Base-by-base conservation (phyloP, 164 flowering plant species). In the Amborella trichopoda region DNA sequence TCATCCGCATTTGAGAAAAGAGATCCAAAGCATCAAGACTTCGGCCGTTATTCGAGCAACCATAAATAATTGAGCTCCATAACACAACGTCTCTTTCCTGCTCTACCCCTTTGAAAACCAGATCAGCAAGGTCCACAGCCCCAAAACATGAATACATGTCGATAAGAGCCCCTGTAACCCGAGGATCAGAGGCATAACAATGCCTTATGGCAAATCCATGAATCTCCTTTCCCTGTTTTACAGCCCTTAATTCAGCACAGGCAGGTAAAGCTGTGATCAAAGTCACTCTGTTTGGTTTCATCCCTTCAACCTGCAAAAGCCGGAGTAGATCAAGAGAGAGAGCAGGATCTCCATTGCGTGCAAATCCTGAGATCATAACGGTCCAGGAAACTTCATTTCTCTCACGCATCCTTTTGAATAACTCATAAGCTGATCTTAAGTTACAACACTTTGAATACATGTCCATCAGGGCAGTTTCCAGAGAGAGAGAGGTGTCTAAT, bases 381-480 rank as follows among this genome's bases (percentile, higher is more conserved):
- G 89, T 78, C 84, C 89, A 81, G 2, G 75, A 70, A 3, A 74
- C 85, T 55, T 60, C 77, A 65, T 72, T 74, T 53, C 52, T 73
- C 21, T 54, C 67, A 21, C 18, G 56, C 66, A 76, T 73, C 39
- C 39, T 42, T 26, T 55, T 21, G 47, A 78, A 78, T 19, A 78
- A 67, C 6, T 36, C 41, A 23, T 60, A 69, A 14, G 82, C 82
- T 32, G 42, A 25, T 39, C 36, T 3, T 43, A 55, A 43, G 5
- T 74, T 60, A n/a, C 39, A 23, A 46, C 58, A 70, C 58, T 52
- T 68, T 38, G 69, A 60, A 40, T 80, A 80, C 55, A 74, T 48
- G 38, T 78, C 84, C 16, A 78, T 28, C 11, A 81, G 58, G 34
- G 84, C 73, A 0, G 84, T 74, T 0, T 67, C 54, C 38, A 70